Conservation (phyloP, 1,284 basidiomycete species). For the Rhodotorula sp. region DNA sequence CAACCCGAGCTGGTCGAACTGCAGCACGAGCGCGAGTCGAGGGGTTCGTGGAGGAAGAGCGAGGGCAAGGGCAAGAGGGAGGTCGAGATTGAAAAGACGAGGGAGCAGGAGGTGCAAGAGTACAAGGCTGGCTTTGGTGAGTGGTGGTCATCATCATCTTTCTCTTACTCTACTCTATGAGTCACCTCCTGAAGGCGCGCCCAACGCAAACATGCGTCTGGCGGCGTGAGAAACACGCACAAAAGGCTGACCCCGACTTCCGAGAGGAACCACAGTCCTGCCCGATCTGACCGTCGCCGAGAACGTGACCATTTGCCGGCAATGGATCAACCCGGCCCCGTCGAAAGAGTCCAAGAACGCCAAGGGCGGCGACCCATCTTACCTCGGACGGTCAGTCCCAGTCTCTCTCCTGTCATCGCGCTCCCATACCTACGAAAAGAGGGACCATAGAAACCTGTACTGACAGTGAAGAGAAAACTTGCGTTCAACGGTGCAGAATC, state of each 20-base stretch:
- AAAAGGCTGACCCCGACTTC: neutral
- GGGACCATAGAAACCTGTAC: neutral
- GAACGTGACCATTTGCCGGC: slow-evolving; percentile 37
- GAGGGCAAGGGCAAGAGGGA: slow-evolving; percentile 41
- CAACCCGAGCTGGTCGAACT: slow-evolving; percentile 29
- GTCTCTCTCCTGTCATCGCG: neutral
- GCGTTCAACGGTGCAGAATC: neutral
- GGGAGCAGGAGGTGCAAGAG: slow-evolving; percentile 24
- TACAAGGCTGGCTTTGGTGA: slow-evolving; percentile 39
- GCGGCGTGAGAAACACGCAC: too few species aligned
- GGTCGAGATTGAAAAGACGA: slow-evolving; percentile 33
- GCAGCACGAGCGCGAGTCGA: slow-evolving; percentile 20
- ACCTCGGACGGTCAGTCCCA: slow-evolving; percentile 29
- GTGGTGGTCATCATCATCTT: neutral
- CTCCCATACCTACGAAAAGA: neutral
- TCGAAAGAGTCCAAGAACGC: slow-evolving; percentile 21
- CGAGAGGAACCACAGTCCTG: slow-evolving; percentile 17
- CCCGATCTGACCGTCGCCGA: slow-evolving; percentile 36
- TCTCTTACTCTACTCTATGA: too few species aligned
- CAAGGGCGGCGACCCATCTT: slow-evolving; percentile 40
- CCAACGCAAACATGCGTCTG: too few species aligned
- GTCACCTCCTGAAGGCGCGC: too few species aligned
- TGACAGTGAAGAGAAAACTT: neutral
- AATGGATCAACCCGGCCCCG: slow-evolving; percentile 34
- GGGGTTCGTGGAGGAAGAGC: slow-evolving; percentile 34